These are phyloP conservation scores for Musa troglodytarum DNA, from an alignment of 176 grass and related monocot species.

Conservation along the genomic window DNA sequence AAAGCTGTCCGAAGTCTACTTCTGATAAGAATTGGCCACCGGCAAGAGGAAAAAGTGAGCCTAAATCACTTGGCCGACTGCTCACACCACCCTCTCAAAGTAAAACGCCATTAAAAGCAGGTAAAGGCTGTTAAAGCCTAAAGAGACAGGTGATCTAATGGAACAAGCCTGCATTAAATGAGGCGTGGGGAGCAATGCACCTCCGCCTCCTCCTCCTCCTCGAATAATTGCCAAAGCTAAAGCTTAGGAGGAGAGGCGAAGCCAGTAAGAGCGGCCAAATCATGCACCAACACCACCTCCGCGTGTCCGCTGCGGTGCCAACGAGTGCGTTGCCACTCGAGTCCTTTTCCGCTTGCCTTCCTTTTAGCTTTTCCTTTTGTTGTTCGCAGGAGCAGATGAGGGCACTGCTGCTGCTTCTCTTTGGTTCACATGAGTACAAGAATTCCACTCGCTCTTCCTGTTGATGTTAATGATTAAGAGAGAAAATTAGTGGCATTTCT, in stretches of 20 bases:
- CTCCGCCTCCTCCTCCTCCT: background rate
- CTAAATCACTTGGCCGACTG: background rate
- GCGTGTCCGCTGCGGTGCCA: background rate
- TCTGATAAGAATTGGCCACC: background rate
- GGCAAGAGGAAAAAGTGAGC: too few species aligned
- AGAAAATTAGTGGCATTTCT: background rate
- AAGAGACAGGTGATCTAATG: background rate
- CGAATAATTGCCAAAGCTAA: background rate
- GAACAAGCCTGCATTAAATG: background rate
- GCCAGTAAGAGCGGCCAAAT: background rate
- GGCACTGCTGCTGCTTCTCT: too few species aligned
- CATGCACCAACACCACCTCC: background rate
- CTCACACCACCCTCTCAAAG: background rate
- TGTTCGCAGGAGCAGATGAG: background rate
- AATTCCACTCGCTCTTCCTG: background rate
- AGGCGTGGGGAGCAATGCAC: background rate
- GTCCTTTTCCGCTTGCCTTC: background rate
- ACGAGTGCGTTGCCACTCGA: background rate
- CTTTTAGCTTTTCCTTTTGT: background rate
- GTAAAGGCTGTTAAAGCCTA: conserved; percentile 8
- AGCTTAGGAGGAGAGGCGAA: background rate
- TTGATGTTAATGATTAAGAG: background rate
- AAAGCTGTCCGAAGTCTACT: background rate
- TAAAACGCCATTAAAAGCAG: background rate
- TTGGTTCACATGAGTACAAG: background rate